Base-by-base conservation (phyloP, 2,329 filamentous ascomycete species). In the Phaeosphaeriaceae sp. region DNA sequence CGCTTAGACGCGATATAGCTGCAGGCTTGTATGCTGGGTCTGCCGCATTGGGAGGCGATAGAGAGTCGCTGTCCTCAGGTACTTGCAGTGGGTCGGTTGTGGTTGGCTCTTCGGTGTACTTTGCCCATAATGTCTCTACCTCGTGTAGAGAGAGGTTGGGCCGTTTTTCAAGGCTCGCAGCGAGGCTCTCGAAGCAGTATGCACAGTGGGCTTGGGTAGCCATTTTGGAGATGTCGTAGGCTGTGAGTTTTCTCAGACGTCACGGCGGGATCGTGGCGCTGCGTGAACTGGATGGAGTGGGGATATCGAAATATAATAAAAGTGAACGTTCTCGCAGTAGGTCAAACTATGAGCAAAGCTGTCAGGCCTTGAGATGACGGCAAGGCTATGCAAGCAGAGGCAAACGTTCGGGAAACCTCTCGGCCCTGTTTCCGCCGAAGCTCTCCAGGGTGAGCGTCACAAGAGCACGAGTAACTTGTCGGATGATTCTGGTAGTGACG, bases 151-250 rank as follows among this genome's bases (percentile, higher is more conserved):
- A 84, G 68, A 93, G 82, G 11, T 91, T 81, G 57, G 88, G 83
- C 61, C 89, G 89, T 63, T 85, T 81, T 66, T 92, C 86, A 66
- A 96, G 91, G 60, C 88, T 86, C 53, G 93, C 90, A 50, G 87
- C 85, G 40, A 99, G 88, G 42, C 85, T 84, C 80, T 99, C 95
- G 83, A 99, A 98, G 82, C 93, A 97, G 79, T 89, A 93, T 72
- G 94, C 88, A 79, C 93, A 97, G 79, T 98, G 94, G 58, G 89
- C 89, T 69, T 86, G 80, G 56, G 90, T 90, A 49, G 95, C 94
- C 94, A 98, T 98, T 53, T 46, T 63, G 57, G 40, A 46, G 24
- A 36, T 17, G 50, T 49, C 45, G 53, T 51, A n/a, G 33, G 20
- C 58, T 11, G n/a, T 15, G 15, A 17, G 7, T 9, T 46, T n/a